A percentile compares a stretch with the other conserved stretches of the same genome.
phyloP scores from a whole-genome alignment of 2,329 filamentous ascomycete species.

The Dryadomyces quercivorus region DNA sequence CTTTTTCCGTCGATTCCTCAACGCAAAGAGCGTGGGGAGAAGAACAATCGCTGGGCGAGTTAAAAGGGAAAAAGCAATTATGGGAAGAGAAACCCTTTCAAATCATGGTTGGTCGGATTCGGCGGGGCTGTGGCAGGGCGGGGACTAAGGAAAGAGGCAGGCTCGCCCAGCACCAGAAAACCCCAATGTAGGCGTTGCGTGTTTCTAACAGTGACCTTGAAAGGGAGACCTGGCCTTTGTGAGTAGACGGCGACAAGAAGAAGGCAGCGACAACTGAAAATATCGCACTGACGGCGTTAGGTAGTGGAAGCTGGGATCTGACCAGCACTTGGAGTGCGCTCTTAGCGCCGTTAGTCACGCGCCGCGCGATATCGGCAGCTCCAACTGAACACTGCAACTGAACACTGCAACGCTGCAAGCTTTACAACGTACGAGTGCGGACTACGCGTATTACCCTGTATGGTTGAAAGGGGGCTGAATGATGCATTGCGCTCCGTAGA shows the following conservation, averaged over 20 bases:
- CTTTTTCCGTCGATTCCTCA: background rate
- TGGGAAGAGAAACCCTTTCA: background rate
- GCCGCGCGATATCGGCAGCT: background rate
- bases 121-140: constrained; percentile 9
- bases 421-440: too few relatives aligned
- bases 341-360: background rate
- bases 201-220: background rate
- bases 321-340: background rate
- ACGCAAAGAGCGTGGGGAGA: background rate
- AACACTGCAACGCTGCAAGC: background rate
- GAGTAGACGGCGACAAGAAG: background rate
- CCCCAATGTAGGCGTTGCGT: background rate
- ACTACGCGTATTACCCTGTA: too few relatives aligned
- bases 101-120: constrained; percentile 1
- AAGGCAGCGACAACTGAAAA: background rate
- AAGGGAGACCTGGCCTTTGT: too few relatives aligned
- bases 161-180: background rate
- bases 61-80: background rate
- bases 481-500: too few relatives aligned
- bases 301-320: background rate
- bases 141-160: background rate
- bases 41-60: background rate
- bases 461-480: too few relatives aligned
- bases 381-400: background rate
- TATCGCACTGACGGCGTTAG: background rate